Percentiles rank a stretch among this genome's conserved stretches.
phyloP scores from a whole-genome alignment of 2,329 filamentous ascomycete genomes.

The Penicillium expansum region DNA sequence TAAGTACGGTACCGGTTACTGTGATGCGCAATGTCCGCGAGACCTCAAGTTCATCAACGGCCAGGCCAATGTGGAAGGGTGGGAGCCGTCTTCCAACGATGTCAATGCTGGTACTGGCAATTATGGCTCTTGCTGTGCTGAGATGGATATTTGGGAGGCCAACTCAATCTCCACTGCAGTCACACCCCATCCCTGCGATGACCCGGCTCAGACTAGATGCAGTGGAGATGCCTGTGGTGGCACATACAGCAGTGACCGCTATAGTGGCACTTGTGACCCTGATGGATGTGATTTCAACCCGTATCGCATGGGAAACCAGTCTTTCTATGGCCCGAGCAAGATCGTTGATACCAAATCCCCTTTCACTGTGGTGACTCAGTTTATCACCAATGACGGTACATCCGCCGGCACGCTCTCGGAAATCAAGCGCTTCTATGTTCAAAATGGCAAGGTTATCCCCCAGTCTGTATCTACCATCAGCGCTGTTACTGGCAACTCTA shows the following conservation, averaged over 20 bases:
- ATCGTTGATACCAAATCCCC: conserved; percentile 59
- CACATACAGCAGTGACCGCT: conserved; percentile 52
- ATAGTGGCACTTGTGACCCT: conserved; percentile 62
- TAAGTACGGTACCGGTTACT: conserved; percentile 62
- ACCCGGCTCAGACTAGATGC: conserved; percentile 52
- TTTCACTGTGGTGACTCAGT: conserved; percentile 68
- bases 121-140: conserved; percentile 61
- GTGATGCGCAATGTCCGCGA: conserved; percentile 57
- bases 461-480: conserved; percentile 50
- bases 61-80: conserved; percentile 55
- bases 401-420: conserved; percentile 54
- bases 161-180: conserved; percentile 62
- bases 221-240: conserved; percentile 52
- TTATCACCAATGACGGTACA: conserved; percentile 52
- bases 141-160: conserved; percentile 70
- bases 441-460: conserved; percentile 58
- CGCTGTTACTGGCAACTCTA: conserved; percentile 51
- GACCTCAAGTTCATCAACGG: conserved; percentile 46
- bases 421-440: conserved; percentile 64
- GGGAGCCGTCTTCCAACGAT: conserved; percentile 52
- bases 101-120: conserved; percentile 52
- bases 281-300: conserved; percentile 71
- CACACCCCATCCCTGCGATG: conserved; percentile 63
- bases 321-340: conserved; percentile 60
- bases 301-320: conserved; percentile 62